Evolutionary conservation across 148 eudicot genomes (phyloP).

Genomic region (Limonium bicolor): DNA sequence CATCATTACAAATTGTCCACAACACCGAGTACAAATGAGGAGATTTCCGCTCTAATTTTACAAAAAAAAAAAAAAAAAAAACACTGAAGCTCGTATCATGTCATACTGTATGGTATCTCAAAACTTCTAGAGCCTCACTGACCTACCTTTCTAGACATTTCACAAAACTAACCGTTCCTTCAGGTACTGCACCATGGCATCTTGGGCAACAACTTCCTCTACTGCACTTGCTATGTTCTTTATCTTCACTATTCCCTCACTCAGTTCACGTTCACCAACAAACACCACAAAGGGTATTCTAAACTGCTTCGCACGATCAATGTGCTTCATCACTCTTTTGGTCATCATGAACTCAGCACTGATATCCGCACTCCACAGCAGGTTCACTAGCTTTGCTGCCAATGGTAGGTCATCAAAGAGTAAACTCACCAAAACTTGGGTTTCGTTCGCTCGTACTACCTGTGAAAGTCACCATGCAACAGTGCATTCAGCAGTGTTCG

Average conservation of each 20-base stretch:
- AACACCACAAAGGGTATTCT: constrained; percentile 70
- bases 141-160: too few species aligned
- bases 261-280: constrained; percentile 56
- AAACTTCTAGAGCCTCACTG: too few species aligned
- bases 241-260: constrained; percentile 52
- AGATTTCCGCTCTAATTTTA: too few species aligned
- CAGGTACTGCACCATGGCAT: constrained; percentile 41
- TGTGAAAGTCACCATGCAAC: constrained; percentile 11
- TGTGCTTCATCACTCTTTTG: constrained; percentile 55
- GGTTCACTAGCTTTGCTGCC: constrained; percentile 55
- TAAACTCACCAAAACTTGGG: constrained; percentile 74
- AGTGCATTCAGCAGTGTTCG: too few species aligned
- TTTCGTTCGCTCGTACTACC: constrained; percentile 73
- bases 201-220: constrained; percentile 37
- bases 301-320: constrained; percentile 55
- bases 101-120: too few species aligned
- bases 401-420: constrained; percentile 50
- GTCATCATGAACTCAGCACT: constrained; percentile 47
- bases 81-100: too few species aligned
- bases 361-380: constrained; percentile 59
- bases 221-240: constrained; percentile 34
- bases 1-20: too few species aligned
- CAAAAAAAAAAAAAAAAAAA: too few species aligned
- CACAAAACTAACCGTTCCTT: constrained; percentile 21
- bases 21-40: too few species aligned